Evolutionary conservation across 176 grass and related monocot genomes (phyloP), one percentile per base, ranked within the genome.

Genomic region (Panicum miliaceum): DNA sequence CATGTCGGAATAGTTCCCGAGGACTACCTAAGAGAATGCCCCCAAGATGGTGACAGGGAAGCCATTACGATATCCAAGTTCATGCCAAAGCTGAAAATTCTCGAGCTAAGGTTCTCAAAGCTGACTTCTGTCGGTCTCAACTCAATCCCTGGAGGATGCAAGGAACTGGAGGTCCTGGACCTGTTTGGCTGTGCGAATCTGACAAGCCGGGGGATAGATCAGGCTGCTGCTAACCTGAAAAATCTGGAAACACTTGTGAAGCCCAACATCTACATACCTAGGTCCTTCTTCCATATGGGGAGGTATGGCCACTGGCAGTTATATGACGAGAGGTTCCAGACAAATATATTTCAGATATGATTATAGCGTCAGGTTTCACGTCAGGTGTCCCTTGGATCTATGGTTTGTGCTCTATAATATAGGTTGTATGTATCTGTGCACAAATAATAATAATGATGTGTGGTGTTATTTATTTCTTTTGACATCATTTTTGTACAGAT

Each of bases 241-340:
- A 95, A 92, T 63, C 64, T 94, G 45, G 84, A 90, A 34, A 91
- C 37, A 16, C 68, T 96, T 20, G 71, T 86, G 36, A 96, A 83
- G 71, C 91, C 93, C 59, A 96, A 99, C 80, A 69, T 99, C 9
- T 96, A 92, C 71, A 99, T 99, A 64, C 89, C 91, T n/a, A 88
- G 89, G 60, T 96, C 96, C 2, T 86, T 89, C 66, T 99, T 90
- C 80, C 93, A 92, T 62, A 89, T 87, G 10, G 89, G 82, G 25
- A 95, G 93, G 64, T 90, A 98, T 8, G 89, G 93, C 20, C 93
- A 95, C 78, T 94, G 93, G 96, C 86, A 92, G 72, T 76, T 98
- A 38, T 98, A 98, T 3, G 91, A 98, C 2, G 96, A 96, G 78
- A 95, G 96, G 64, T 96, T 99, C 81, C 89, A 96, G 81, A 99